Evolutionary conservation across 176 grass and related monocot genomes (phyloP).

Genomic region (Phyllostachys edulis): DNA sequence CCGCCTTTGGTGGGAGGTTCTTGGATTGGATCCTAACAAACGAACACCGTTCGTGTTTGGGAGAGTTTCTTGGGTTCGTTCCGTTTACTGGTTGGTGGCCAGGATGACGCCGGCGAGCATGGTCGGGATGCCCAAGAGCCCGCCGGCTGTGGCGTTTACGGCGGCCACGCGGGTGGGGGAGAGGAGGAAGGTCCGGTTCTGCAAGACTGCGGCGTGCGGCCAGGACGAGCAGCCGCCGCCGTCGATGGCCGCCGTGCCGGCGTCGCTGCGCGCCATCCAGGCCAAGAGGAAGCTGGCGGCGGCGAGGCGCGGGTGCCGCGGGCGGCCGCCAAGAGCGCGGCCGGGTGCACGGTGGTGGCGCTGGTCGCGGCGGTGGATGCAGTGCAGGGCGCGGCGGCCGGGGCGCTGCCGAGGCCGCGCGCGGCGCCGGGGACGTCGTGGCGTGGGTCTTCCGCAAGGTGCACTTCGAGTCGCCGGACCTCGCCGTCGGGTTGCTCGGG

Average conservation of each 20-base stretch:
- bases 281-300: slow-evolving; percentile 43
- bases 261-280: slow-evolving; percentile 48
- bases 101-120: slow-evolving; percentile 44
- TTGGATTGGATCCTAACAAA: slow-evolving; percentile 14
- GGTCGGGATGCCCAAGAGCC: slow-evolving; percentile 35
- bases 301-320: slow-evolving; percentile 39
- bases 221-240: slow-evolving; percentile 23
- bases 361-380: slow-evolving; percentile 44
- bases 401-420: slow-evolving; percentile 37
- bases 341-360: slow-evolving; percentile 48
- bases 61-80: background rate
- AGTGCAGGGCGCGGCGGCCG: slow-evolving; percentile 39
- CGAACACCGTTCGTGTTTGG: background rate
- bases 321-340: slow-evolving; percentile 29
- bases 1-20: slow-evolving; percentile 31
- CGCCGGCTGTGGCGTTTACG: slow-evolving; percentile 12
- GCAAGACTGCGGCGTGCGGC: slow-evolving; percentile 7
- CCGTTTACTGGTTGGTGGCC: background rate
- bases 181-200: slow-evolving; percentile 6
- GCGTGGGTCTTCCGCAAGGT: slow-evolving; percentile 53
- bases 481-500: slow-evolving; percentile 47
- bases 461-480: slow-evolving; percentile 50
- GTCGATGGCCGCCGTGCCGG: slow-evolving; percentile 40
- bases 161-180: background rate
- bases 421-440: slow-evolving; percentile 43